Conservation (phyloP, 148 eudicot genomes). For the Silene latifolia region DNA sequence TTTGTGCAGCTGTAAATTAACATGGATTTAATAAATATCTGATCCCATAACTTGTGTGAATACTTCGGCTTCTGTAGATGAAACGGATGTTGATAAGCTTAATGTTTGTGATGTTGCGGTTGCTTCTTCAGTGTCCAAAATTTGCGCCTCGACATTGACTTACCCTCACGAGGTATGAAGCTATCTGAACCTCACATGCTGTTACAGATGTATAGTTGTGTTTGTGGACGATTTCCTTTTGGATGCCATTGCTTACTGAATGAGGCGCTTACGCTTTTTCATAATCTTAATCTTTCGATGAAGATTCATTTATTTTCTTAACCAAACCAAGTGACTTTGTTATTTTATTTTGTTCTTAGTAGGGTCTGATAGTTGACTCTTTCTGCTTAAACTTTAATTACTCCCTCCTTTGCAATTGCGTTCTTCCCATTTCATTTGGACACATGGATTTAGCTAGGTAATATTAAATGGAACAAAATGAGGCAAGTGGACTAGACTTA, state of each 20-base stretch:
- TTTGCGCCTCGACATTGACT: constrained; percentile 91
- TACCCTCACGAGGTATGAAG: constrained; percentile 94
- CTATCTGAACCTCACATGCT: neutral
- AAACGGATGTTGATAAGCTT: constrained; percentile 63
- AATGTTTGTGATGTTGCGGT: constrained; percentile 77
- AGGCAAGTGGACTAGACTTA: too few relatives aligned
- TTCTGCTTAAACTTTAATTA: neutral
- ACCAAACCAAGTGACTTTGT: neutral
- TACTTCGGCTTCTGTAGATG: constrained; percentile 38
- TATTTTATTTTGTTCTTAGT: neutral
- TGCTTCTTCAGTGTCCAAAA: constrained; percentile 94
- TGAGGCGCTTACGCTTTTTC: neutral
- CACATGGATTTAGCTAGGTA: too few relatives aligned
- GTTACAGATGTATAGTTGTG: neutral
- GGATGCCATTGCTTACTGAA: neutral
- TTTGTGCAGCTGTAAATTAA: neutral
- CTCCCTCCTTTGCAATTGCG: too few relatives aligned
- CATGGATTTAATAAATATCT: neutral
- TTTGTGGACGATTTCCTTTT: neutral
- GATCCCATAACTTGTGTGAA: neutral
- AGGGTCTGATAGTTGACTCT: neutral
- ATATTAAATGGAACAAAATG: too few relatives aligned
- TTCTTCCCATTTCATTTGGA: too few relatives aligned
- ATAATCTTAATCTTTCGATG: neutral
- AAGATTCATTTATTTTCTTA: neutral